Percentiles rank a stretch among this genome's conserved stretches.
Conservation (phyloP, 163 green algal genomes). For the Chloromonas sp. region DNA sequence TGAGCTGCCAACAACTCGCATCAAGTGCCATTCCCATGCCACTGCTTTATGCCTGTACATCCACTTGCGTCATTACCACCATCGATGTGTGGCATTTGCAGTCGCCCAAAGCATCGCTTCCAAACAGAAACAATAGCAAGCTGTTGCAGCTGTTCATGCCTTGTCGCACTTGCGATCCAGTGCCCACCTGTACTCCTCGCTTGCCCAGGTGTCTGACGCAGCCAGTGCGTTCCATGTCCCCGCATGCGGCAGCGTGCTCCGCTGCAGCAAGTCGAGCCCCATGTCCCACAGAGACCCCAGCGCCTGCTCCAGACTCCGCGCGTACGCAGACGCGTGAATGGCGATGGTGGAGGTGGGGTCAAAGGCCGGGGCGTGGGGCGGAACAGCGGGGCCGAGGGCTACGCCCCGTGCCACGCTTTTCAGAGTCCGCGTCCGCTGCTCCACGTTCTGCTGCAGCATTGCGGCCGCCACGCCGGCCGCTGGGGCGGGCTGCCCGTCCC, state of each 20-base stretch:
- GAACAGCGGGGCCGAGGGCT: too few species aligned
- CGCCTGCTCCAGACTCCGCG: not conserved
- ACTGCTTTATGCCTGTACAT: not conserved
- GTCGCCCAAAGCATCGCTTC: too few species aligned
- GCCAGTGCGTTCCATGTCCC: conserved; percentile 4
- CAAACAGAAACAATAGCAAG: too few species aligned
- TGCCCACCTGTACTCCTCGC: conserved; percentile 13
- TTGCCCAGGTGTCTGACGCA: conserved; percentile 16
- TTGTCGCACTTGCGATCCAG: not conserved
- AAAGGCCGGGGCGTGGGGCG: too few species aligned
- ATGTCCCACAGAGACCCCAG: not conserved
- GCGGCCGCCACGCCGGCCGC: too few species aligned
- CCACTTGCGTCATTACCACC: too few species aligned
- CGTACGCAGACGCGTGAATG: too few species aligned
- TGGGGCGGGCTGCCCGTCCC: not conserved
- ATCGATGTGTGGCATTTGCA: too few species aligned
- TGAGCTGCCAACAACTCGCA: not conserved
- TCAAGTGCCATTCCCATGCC: not conserved
- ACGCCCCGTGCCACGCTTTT: too few species aligned
- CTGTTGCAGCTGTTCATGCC: too few species aligned
- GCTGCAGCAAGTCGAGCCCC: conserved; percentile 3
- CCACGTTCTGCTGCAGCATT: not conserved
- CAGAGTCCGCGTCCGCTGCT: not conserved
- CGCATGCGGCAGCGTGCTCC: conserved; percentile 13
- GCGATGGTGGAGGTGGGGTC: too few species aligned